A percentile compares a stretch with the other conserved stretches of the same genome.
Evolutionary conservation across 192 early-diverging fungal genomes (phyloP).

Genomic region (Coemansia umbellata): DNA sequence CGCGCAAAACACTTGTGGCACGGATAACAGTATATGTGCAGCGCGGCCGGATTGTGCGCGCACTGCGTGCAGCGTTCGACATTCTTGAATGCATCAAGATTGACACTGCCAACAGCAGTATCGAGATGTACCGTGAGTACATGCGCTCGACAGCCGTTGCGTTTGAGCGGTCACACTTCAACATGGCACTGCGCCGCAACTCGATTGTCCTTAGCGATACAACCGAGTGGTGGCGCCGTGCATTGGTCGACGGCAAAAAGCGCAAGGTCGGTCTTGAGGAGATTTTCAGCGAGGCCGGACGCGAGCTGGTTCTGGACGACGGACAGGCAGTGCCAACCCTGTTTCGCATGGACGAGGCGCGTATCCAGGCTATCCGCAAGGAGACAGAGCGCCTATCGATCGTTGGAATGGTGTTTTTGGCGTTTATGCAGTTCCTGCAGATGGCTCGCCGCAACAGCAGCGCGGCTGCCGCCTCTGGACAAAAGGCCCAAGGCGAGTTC

Average conservation of each 20-base stretch:
- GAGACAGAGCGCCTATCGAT: slow-evolving; percentile 41
- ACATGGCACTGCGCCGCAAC: slow-evolving; percentile 23
- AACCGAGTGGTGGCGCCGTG: slow-evolving; percentile 42
- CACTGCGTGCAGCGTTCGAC: slow-evolving; percentile 71
- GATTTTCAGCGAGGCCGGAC: slow-evolving; percentile 23
- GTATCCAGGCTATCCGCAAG: slow-evolving; percentile 31
- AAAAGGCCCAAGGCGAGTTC: slow-evolving; percentile 6
- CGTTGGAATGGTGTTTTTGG: slow-evolving; percentile 34
- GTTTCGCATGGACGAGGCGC: slow-evolving; percentile 48
- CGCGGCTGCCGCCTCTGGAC: not conserved
- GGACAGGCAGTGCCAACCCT: slow-evolving; percentile 25
- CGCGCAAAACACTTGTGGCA: slow-evolving; percentile 61
- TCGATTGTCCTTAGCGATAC: slow-evolving; percentile 20
- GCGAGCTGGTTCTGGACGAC: slow-evolving; percentile 45
- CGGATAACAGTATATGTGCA: slow-evolving; percentile 55
- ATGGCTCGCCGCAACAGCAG: slow-evolving; percentile 7
- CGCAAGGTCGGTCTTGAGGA: slow-evolving; percentile 16
- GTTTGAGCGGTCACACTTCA: slow-evolving; percentile 70
- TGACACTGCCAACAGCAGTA: slow-evolving; percentile 57
- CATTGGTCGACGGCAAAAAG: slow-evolving; percentile 6
- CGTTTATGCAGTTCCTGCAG: slow-evolving; percentile 46
- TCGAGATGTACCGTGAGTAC: slow-evolving; percentile 62
- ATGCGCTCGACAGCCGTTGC: slow-evolving; percentile 63
- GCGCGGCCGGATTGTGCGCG: slow-evolving; percentile 58
- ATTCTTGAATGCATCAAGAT: slow-evolving; percentile 59